These are phyloP conservation scores for Blastomyces silverae DNA, from an alignment of 2,329 filamentous ascomycete genomes.

Conservation along the genomic window DNA sequence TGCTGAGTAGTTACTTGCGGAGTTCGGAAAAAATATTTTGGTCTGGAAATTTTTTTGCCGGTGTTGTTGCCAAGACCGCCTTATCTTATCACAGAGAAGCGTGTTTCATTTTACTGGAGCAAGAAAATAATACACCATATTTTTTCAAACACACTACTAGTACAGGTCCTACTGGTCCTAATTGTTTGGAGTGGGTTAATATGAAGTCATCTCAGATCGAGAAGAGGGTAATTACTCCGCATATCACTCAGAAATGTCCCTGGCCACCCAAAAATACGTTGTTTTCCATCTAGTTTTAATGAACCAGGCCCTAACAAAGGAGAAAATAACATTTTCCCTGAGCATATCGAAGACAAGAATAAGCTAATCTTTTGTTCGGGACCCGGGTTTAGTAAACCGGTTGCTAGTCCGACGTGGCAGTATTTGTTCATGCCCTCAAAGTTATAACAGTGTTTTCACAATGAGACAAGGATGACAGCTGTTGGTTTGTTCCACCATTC, in stretches of 20 bases:
- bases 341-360: constrained; percentile 50
- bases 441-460: constrained; percentile 75
- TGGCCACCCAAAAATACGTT: constrained; percentile 45
- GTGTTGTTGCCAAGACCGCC: neutral
- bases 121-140: neutral
- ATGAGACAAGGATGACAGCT: constrained; percentile 65
- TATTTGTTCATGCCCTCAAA: constrained; percentile 46
- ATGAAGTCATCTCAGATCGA: neutral
- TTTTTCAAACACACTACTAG: no score
- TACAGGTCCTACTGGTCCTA: constrained; percentile 38
- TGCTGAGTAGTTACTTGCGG: neutral
- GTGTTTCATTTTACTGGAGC: neutral
- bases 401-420: constrained; percentile 63
- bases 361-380: constrained; percentile 43
- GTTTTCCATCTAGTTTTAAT: constrained; percentile 40
- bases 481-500: constrained; percentile 68
- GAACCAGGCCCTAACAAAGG: constrained; percentile 47
- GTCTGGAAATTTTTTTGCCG: neutral
- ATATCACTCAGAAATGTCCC: constrained; percentile 46
- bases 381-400: constrained; percentile 51
- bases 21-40: constrained; percentile 5
- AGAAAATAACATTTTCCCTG: constrained; percentile 44
- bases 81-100: neutral
- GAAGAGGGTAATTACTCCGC: constrained; percentile 14
- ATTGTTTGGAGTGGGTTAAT: neutral